Base-by-base conservation (phyloP, 495 filamentous ascomycete genomes). In the Peziza echinospora region DNA sequence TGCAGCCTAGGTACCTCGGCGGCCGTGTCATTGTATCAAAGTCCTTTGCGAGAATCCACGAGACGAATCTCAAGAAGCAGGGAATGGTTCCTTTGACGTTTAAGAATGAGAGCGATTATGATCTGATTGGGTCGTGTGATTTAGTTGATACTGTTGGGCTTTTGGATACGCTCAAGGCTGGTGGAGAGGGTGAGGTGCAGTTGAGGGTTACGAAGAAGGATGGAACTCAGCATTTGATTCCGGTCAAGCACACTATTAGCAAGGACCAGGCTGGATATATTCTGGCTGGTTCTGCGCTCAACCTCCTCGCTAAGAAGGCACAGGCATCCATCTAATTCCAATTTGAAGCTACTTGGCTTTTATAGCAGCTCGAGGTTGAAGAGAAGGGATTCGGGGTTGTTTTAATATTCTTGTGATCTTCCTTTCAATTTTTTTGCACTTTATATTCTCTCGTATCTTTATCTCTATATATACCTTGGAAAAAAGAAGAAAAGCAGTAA, bases 31-130 rank as follows among this genome's bases (percentile, higher is more conserved):
- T 97, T 41, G 73, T 96, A 21, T 70, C 78, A 47, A 96, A 96
- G 71, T 77, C 70, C 59, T 96, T 97, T 61, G 89, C 89, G 2
- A 72, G 89, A 39, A 97, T 97, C 63, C 89, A 97, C 66, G 91
- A 97, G 70, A 93, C 89, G 16, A 97, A 97, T 64, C 66, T 97
- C 24, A 97, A 97, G 77, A 96, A 97, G 69, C 89, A 97, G 67
- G 89, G 89, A 49, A 80, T 97, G 13, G 84, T 94, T 19, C 89
- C 89, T 0, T 64, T 97, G 50, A 91, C 82, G 0, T 93, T 97
- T 56, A 82, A 65, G 2, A 69, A 89, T 57, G 80, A 81, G 57
- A 66, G 64, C n/a, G 91, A 96, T 60, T 97, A 97, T 59, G 66
- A 63, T 6, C 87, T 80, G 71, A 92, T 97, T 67, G 71, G 80